Evolutionary conservation across 1,284 basidiomycete genomes (phyloP), one percentile per base, ranked within the genome.

Genomic region (Violaceomyces palustris): DNA sequence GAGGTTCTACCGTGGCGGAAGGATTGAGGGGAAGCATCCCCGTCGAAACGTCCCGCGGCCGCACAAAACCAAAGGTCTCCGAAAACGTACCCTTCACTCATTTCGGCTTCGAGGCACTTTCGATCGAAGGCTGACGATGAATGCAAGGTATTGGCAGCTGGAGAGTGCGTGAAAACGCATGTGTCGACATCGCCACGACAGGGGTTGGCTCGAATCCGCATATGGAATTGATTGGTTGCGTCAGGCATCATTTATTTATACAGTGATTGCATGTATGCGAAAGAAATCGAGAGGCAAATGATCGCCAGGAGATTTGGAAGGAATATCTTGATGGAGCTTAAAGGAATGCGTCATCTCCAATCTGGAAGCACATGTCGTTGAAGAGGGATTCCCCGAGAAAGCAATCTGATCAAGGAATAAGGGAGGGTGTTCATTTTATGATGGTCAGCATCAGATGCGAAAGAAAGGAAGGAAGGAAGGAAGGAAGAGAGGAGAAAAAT

Each of bases 351-450:
- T n/a, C n/a, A n/a, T n/a, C n/a, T n/a, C n/a, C n/a, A n/a, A n/a
- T n/a, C n/a, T n/a, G n/a, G 25, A 56, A 54, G 35, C 52, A 50
- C 58, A 57, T 61, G 39, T 61, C 53, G 41, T 46, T 49, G n/a
- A 59, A 59, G 23, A 59, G 36, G 17, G 44, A 48, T 12, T 59
- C 56, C 6, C 50, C 50, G 2, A 59, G 29, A 26, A 59, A 55
- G 5, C 51, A 50, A 19, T 59, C 56, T 18, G 31, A n/a, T n/a
- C 26, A 28, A n/a, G n/a, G 26, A n/a, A n/a, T 9, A 28, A 28
- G 26, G 26, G 26, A 9, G 8, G 26, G 9, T 8, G 26, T n/a
- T 9, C n/a, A n/a, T 28, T 28, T 28, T 28, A 28, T 9, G 29
- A 30, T 12, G 14, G 12, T 6, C 29, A 30, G 14, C 14, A 5